Evolutionary conservation across 257 asterid species (phyloP).

Genomic region (Perilla frutescens): DNA sequence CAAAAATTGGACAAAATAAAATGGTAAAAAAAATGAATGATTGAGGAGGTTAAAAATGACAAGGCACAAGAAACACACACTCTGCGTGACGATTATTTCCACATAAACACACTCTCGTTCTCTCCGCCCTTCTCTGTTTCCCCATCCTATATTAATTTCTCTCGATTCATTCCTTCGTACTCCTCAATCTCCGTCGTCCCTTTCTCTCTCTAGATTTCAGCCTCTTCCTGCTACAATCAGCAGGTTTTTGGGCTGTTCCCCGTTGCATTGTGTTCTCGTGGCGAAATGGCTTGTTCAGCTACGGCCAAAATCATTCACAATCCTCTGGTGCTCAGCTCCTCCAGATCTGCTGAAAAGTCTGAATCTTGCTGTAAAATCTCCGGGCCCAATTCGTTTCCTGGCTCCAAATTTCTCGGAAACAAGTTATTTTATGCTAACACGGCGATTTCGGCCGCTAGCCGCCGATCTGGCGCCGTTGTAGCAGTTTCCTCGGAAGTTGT

Average conservation of each 20-base stretch:
- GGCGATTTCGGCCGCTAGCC: slow-evolving; percentile 34
- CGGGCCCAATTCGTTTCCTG: slow-evolving; percentile 49
- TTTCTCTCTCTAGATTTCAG: slow-evolving; percentile 6
- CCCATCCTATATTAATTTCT: slow-evolving; percentile 29
- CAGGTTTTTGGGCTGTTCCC: neutral
- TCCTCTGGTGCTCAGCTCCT: slow-evolving; percentile 52
- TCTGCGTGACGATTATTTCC: slow-evolving; percentile 57
- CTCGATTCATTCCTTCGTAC: slow-evolving; percentile 6
- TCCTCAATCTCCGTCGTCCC: neutral
- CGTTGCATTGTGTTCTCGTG: slow-evolving; percentile 14
- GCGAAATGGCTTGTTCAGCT: slow-evolving; percentile 69
- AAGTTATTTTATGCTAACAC: slow-evolving; percentile 42
- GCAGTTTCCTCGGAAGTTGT: slow-evolving; percentile 78
- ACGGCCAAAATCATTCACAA: slow-evolving; percentile 60
- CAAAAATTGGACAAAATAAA: neutral
- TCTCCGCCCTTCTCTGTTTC: slow-evolving; percentile 52
- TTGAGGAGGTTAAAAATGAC: slow-evolving; percentile 26
- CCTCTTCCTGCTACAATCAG: neutral
- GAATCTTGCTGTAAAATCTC: slow-evolving; percentile 44
- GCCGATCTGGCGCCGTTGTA: slow-evolving; percentile 59
- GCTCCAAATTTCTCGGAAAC: slow-evolving; percentile 45
- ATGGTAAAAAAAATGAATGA: neutral
- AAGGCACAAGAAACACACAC: slow-evolving; percentile 35
- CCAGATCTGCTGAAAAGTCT: slow-evolving; percentile 70
- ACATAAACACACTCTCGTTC: slow-evolving; percentile 49